These are phyloP conservation scores for Pholiota molesta DNA, from an alignment of 768 basidiomycete genomes.

Conservation along the genomic window DNA sequence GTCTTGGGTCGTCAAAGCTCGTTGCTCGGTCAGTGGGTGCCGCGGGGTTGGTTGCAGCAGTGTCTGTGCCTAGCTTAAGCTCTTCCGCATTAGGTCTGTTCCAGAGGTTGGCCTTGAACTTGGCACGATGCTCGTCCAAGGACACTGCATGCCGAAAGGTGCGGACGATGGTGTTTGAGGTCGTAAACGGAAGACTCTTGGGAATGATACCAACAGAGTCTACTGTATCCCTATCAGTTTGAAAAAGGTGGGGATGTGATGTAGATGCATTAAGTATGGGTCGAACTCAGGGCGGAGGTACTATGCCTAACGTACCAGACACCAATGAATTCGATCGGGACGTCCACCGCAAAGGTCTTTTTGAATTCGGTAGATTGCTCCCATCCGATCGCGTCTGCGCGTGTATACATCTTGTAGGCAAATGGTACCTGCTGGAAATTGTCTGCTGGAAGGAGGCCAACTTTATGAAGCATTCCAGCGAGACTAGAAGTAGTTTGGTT, in stretches of 20 bases:
- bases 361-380: slow-evolving; percentile 57
- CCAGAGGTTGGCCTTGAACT: slow-evolving; percentile 61
- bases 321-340: slow-evolving; percentile 60
- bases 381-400: slow-evolving; percentile 51
- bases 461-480: slow-evolving; percentile 56
- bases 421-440: slow-evolving; percentile 63
- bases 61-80: slow-evolving; percentile 24
- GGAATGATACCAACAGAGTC: slow-evolving; percentile 61
- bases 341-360: slow-evolving; percentile 53
- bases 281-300: background rate
- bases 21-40: background rate
- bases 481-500: slow-evolving; percentile 29
- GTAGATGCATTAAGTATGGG: background rate
- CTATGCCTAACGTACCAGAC: slow-evolving; percentile 52
- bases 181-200: slow-evolving; percentile 58
- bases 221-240: slow-evolving; percentile 60
- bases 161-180: slow-evolving; percentile 54
- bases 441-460: slow-evolving; percentile 48
- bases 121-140: slow-evolving; percentile 64
- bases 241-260: background rate
- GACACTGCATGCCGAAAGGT: slow-evolving; percentile 67
- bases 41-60: background rate
- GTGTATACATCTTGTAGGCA: slow-evolving; percentile 64
- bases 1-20: background rate
- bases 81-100: slow-evolving; percentile 38